These are phyloP conservation scores for Mucor sp. DNA, from an alignment of 371 early-diverging fungal species.

Conservation along the genomic window DNA sequence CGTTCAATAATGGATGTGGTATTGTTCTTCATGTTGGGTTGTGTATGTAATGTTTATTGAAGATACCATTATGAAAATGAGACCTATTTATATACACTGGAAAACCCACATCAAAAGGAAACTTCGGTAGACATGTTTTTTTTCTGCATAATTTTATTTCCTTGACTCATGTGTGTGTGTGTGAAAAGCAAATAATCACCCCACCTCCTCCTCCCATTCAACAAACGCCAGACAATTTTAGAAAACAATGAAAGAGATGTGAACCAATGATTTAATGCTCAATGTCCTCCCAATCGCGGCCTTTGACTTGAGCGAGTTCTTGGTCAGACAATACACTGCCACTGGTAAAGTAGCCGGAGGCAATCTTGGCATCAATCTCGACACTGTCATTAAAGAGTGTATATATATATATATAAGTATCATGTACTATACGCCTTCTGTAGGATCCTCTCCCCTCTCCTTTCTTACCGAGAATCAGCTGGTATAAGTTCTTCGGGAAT, in stretches of 20 bases:
- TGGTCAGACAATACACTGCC: slow-evolving; percentile 60
- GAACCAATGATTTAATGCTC: slow-evolving; percentile 49
- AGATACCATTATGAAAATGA: not conserved
- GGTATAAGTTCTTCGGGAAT: slow-evolving; percentile 93
- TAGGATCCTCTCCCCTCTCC: no score
- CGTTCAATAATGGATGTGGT: slow-evolving; percentile 2
- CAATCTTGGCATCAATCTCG: slow-evolving; percentile 97
- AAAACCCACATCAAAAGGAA: not conserved
- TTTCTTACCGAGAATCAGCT: slow-evolving; percentile 73
- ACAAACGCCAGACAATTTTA: not conserved
- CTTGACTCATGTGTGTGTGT: not conserved
- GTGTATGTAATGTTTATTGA: not conserved
- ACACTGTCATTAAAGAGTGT: slow-evolving; percentile 51
- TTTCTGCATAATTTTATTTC: slow-evolving; percentile 3
- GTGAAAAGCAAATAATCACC: slow-evolving; percentile 1
- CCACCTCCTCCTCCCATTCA: no score
- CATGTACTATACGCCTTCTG: not conserved
- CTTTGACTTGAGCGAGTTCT: slow-evolving; percentile 71
- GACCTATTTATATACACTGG: not conserved
- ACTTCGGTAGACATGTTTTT: not conserved
- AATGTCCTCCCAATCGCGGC: slow-evolving; percentile 85
- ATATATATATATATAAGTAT: not conserved
- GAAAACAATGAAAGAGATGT: not conserved
- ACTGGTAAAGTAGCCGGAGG: slow-evolving; percentile 90
- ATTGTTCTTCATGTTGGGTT: not conserved